phyloP scores from a whole-genome alignment of 164 flowering plant species.

The Kingdonia uniflora region DNA sequence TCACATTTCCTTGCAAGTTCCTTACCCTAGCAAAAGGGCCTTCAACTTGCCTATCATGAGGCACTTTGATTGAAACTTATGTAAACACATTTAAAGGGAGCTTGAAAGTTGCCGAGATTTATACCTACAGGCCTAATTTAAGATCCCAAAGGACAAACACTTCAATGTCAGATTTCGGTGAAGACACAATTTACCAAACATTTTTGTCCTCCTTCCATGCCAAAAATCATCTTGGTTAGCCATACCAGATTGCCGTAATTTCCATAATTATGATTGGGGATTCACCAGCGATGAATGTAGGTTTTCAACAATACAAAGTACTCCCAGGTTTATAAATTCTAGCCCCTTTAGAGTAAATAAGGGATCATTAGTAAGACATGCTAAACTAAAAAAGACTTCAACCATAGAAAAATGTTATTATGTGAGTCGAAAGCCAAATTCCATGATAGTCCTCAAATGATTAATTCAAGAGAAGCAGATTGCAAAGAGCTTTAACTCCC shows the following conservation, averaged over 20 bases:
- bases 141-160: conserved; percentile 39
- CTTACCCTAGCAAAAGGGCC: no score
- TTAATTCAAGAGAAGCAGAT: no score
- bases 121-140: conserved; percentile 47
- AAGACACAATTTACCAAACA: conserved; percentile 29
- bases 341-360: no score
- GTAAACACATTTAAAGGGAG: conserved; percentile 40
- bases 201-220: conserved; percentile 46
- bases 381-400: no score
- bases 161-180: conserved; percentile 34
- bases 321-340: conserved; percentile 48
- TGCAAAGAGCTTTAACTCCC: no score
- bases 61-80: conserved; percentile 36
- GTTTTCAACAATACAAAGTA: conserved; percentile 70
- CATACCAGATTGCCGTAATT: conserved; percentile 23
- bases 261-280: conserved; percentile 51
- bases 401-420: no score
- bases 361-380: no score
- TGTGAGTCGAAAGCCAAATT: no score
- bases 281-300: conserved; percentile 45
- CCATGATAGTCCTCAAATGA: no score
- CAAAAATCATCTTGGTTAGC: conserved; percentile 37
- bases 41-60: no score
- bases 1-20: no score
- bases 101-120: conserved; percentile 81